Percentiles rank a stretch among this genome's conserved stretches.
Evolutionary conservation across 1,284 basidiomycete genomes (phyloP).

Genomic region (Takashimella koratensis): DNA sequence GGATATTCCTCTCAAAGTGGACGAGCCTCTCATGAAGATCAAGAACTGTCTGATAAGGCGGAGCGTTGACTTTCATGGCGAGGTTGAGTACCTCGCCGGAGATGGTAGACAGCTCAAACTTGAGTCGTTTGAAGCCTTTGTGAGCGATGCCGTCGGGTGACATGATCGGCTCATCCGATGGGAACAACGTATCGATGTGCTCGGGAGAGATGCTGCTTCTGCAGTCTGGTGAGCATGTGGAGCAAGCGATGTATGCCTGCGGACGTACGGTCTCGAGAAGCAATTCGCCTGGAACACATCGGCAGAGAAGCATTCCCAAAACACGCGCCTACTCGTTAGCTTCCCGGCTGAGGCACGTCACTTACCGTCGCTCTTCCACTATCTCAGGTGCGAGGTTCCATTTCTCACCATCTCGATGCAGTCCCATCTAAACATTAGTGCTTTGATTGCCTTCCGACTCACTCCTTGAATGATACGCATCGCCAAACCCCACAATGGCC

Average conservation of each 20-base stretch:
- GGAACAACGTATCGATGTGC: constrained; percentile 21
- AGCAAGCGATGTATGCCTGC: too few relatives aligned
- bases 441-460: background rate
- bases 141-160: background rate
- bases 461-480: constrained; percentile 19
- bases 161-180: constrained; percentile 13
- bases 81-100: constrained; percentile 15
- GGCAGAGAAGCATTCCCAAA: constrained; percentile 18
- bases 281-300: constrained; percentile 25
- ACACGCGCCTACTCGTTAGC: constrained; percentile 6
- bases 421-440: constrained; percentile 20
- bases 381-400: constrained; percentile 20
- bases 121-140: constrained; percentile 1
- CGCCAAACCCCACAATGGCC: constrained; percentile 25
- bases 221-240: background rate
- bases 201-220: constrained; percentile 1
- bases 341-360: background rate
- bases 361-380: constrained; percentile 19
- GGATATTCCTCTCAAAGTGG: constrained; percentile 24
- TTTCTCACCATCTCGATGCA: constrained; percentile 24
- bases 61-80: constrained; percentile 18
- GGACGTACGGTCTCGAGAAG: constrained; percentile 21
- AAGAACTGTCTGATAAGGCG: constrained; percentile 19
- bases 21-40: constrained; percentile 20
- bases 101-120: constrained; percentile 18